Base-by-base conservation (phyloP, 441 rosid species). In the Adansonia gregorii region DNA sequence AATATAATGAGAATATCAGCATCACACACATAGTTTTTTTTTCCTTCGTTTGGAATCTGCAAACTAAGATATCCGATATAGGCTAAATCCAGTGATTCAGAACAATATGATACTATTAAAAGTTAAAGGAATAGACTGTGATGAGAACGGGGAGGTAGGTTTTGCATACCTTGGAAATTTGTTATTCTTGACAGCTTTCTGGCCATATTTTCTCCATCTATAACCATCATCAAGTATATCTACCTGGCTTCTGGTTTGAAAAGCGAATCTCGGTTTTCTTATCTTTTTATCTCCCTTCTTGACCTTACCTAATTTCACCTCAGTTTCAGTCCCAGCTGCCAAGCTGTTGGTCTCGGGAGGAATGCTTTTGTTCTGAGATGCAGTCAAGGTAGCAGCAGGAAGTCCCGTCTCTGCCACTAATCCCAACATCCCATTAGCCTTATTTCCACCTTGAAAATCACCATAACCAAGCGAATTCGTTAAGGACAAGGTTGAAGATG, bases 171-270 rank as follows among this genome's bases (percentile, higher is more conserved):
- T 88, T 2, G 94, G 94, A 65, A 84, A 90, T 58, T 82, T 85
- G 79, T 87, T 90, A 85, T 86, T 81, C 84, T 89, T 90, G 22
- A 90, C 94, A 20, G 89, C 94, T 76, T 90, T 90, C 60, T 90
- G 94, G 0, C 94, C 94, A 45, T 90, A 90, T 74, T 90, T 90
- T 79, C 94, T 84, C 94, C 94, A 90, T 68, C 91, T 82, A 80
- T 89, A 90, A 19, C 94, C 94, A 78, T 90, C 94, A 39, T 90
- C 94, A 0, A 90, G 91, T 54, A 89, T 86, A 85, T 90, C 94
- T 74, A 90, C 94, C 24, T 86, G 90, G 79, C 94, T 90, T 78
- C 94, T 85, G 46, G 94, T 90, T 83, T 90, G 91, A 76, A 89
- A 90, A 49, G 92, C 91, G 39, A 77, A 85, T 79, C 80, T 89